These are phyloP conservation scores for Eremochloa ophiuroides DNA, from an alignment of 176 grass and related monocot species.

Conservation along the genomic window DNA sequence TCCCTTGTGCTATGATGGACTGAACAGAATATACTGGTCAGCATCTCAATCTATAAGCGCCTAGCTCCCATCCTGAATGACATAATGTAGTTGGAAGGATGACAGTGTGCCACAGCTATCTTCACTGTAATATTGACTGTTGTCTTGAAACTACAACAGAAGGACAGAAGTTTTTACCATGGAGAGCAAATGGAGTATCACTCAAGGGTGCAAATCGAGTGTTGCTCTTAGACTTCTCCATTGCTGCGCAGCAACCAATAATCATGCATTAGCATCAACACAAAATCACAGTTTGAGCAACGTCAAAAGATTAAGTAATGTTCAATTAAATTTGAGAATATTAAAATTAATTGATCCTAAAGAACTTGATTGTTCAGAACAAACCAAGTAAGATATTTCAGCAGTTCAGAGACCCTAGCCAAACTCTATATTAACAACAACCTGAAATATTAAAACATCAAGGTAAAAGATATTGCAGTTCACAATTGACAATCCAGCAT, in stretches of 20 bases:
- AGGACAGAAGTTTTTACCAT: slow-evolving; percentile 21
- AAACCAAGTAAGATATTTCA: neutral
- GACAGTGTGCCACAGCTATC: neutral
- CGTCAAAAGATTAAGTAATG: neutral
- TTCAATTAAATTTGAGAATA: neutral
- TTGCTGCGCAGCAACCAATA: slow-evolving; percentile 23
- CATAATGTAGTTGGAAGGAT: neutral
- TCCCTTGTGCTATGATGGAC: neutral
- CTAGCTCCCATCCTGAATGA: no score
- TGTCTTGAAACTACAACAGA: neutral
- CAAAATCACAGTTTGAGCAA: neutral
- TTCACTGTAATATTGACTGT: neutral
- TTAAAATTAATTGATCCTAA: neutral
- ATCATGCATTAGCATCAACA: neutral
- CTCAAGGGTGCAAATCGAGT: slow-evolving; percentile 7
- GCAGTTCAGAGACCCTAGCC: neutral
- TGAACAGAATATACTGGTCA: neutral
- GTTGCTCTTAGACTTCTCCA: slow-evolving; percentile 32
- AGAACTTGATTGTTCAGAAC: neutral
- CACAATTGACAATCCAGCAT: neutral
- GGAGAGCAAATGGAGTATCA: slow-evolving; percentile 25
- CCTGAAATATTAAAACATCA: neutral
- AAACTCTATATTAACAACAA: neutral
- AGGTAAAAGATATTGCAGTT: neutral
- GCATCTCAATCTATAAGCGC: neutral